Conservation (phyloP, 2,329 filamentous ascomycete genomes). For the Aspergillus brunneoviolaceus region DNA sequence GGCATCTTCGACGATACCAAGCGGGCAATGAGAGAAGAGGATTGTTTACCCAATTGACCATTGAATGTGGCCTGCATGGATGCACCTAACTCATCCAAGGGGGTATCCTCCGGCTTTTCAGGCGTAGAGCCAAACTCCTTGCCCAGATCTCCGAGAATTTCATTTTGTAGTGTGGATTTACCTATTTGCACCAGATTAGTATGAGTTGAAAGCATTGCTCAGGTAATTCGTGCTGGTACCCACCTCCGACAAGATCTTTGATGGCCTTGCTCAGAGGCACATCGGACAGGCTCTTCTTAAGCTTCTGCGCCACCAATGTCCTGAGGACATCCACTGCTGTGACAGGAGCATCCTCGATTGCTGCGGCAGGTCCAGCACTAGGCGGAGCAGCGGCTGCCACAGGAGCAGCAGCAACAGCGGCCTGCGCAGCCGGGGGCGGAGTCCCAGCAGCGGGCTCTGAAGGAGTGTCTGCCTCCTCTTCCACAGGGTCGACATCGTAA, state of each 20-base stretch:
- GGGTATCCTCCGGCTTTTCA: conserved; percentile 97
- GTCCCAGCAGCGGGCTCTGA: conserved; percentile 39
- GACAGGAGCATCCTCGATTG: conserved; percentile 82
- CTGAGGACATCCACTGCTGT: conserved; percentile 87
- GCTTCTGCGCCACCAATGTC: conserved; percentile 88
- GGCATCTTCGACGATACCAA: conserved; percentile 99
- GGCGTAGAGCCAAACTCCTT: conserved; percentile 98
- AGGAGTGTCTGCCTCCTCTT: conserved; percentile 73
- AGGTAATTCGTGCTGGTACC: conserved; percentile 38
- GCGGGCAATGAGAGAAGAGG: conserved; percentile 85
- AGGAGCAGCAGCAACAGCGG: conserved; percentile 52
- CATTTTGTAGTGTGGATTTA: conserved; percentile 97
- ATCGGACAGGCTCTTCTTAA: conserved; percentile 89
- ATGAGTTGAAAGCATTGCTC: conserved; percentile 6
- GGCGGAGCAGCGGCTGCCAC: conserved; percentile 59
- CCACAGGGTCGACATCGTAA: conserved; percentile 93
- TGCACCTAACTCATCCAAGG: conserved; percentile 89
- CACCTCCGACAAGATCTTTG: conserved; percentile 96
- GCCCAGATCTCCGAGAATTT: conserved; percentile 94
- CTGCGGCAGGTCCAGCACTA: conserved; percentile 79
- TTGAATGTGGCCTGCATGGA: conserved; percentile 99
- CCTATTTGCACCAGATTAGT: conserved; percentile 53
- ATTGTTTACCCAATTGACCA: conserved; percentile 95
- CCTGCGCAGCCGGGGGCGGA: conserved; percentile 41
- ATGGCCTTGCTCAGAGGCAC: conserved; percentile 94